Evolutionary conservation across 75 land plant species (phyloP), one percentile per base, ranked within the genome.

Genomic region (Gnetum montanum): DNA sequence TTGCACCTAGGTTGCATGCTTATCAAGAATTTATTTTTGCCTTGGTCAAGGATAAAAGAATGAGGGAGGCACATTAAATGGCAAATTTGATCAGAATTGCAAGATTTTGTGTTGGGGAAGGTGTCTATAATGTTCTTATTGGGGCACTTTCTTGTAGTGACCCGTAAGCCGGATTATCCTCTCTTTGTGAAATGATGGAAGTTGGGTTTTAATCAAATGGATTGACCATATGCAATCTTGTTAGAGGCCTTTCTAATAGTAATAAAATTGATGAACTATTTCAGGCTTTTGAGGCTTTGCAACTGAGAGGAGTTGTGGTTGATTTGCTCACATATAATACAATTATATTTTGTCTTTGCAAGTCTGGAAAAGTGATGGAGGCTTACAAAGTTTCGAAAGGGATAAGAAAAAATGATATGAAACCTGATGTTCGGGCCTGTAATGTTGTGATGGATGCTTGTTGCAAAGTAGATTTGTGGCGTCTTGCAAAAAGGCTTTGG

Each of bases 401-500:
- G 63, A 80, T 84, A 77, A 80, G 57, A 58, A 70, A 46, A 60
- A 70, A 84, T 52, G 72, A 75, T 6, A 15, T 77, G 1, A 29
- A 8, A 7, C 76, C 76, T 8, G 75, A 82, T 60, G 62, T 82
- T 15, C 47, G 37, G 0, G 58, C 68, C 20, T 85, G 82, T 46
- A 85, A 80, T 52, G 47, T 18, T 57, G 24, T 85, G 13, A 71
- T 85, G 72, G 81, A 77, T 59, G 86, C 77, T 33, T 74, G 64
- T 29, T 85, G 84, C 38, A 68, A 65, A 54, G 82, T 78, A 23
- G 83, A 78, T 67, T 50, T 77, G 11, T 3, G 81, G 36, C 68
- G 75, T 8, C 85, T 77, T 5, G 85, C 86, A 35, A 74, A 65
- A 40, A 67, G 56, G 47, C 66, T 85, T 8, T 77, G 83, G 81